These are phyloP conservation scores for Stemphylium lycopersici DNA, from an alignment of 2,329 filamentous ascomycete species.

Conservation along the genomic window DNA sequence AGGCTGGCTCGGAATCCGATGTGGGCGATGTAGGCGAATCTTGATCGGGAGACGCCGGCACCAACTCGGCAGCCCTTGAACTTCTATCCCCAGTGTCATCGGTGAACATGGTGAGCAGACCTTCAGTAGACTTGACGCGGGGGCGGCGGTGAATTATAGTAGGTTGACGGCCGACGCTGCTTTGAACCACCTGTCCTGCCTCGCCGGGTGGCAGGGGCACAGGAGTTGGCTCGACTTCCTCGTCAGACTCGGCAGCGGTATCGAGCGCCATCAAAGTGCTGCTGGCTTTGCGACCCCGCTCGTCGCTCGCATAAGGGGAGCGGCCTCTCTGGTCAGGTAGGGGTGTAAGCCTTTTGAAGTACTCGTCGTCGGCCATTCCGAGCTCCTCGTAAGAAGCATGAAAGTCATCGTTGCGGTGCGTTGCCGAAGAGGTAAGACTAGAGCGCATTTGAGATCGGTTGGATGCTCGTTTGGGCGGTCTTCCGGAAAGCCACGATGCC, in stretches of 20 bases:
- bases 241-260: constrained; percentile 51
- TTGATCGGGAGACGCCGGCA: constrained; percentile 34
- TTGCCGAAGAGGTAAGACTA: constrained; percentile 52
- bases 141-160: constrained; percentile 67
- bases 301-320: constrained; percentile 34
- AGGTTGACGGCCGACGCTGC: constrained; percentile 61
- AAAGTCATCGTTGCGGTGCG: constrained; percentile 59
- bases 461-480: constrained; percentile 59
- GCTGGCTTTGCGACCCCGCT: constrained; percentile 46
- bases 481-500: constrained; percentile 91
- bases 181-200: constrained; percentile 56
- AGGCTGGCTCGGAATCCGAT: constrained; percentile 37
- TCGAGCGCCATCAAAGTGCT: constrained; percentile 53
- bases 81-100: constrained; percentile 41
- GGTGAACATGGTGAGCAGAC: constrained; percentile 61
- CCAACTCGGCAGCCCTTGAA: constrained; percentile 39
- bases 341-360: constrained; percentile 64
- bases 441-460: constrained; percentile 54
- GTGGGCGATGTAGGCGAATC: constrained; percentile 41
- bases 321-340: constrained; percentile 53
- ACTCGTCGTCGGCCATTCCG: constrained; percentile 73
- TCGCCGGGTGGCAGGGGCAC: constrained; percentile 31
- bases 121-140: constrained; percentile 67
- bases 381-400: constrained; percentile 70
- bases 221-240: constrained; percentile 28